These are phyloP conservation scores for Chrysoporthe austroafricana DNA, from an alignment of 2,329 filamentous ascomycete genomes.

Conservation along the genomic window DNA sequence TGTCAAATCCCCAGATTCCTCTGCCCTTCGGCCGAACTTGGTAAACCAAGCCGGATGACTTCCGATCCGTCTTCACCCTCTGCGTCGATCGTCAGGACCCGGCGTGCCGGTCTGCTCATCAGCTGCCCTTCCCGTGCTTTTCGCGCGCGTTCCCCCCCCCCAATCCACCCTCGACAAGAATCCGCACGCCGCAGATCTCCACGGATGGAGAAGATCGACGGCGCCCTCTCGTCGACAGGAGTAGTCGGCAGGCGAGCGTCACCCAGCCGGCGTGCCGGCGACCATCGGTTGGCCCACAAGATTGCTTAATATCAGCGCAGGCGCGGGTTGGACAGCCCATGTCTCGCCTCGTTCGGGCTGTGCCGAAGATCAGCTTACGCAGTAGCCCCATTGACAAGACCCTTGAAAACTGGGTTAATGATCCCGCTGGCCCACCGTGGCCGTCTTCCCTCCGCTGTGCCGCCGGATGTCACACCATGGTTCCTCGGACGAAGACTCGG, in stretches of 20 bases:
- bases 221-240: too few species aligned
- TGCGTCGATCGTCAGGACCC: background rate
- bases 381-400: background rate
- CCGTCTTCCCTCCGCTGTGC: background rate
- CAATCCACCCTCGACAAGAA: too few species aligned
- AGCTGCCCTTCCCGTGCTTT: too few species aligned
- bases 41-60: slow-evolving; percentile 2
- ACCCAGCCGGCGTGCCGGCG: too few species aligned
- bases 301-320: background rate
- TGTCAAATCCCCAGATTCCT: too few species aligned
- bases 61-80: background rate
- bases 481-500: slow-evolving; percentile 3
- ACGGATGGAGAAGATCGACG: too few species aligned
- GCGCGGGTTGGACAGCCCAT: background rate
- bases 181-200: too few species aligned
- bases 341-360: background rate
- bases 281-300: background rate
- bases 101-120: too few species aligned
- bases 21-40: background rate
- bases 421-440: background rate
- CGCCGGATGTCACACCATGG: background rate
- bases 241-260: too few species aligned
- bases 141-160: too few species aligned
- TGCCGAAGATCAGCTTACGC: background rate
- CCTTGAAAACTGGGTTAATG: background rate